Percentiles rank a stretch among this genome's conserved stretches.
Evolutionary conservation across 1,139 yeast genomes (phyloP).

Genomic region (Geotrichum reessii): DNA sequence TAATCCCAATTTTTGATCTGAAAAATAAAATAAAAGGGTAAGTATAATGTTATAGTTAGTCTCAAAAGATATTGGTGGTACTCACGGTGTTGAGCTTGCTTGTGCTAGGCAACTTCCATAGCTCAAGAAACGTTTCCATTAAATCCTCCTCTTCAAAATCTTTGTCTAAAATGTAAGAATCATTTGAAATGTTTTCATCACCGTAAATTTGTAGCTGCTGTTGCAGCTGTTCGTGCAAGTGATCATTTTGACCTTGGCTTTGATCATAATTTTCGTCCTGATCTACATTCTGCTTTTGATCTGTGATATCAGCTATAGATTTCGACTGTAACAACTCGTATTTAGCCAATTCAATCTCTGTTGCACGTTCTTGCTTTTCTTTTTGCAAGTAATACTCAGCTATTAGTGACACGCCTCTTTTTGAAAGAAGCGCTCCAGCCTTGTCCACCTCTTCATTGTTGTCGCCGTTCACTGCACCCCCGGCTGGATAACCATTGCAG

Average conservation of each 20-base stretch:
- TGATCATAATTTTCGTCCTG: background rate
- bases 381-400: slow-evolving; percentile 19
- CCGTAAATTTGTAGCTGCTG: background rate
- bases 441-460: background rate
- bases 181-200: background rate
- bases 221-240: background rate
- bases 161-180: background rate
- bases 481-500: slow-evolving; percentile 7
- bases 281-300: background rate
- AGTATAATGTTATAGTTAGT: too few relatives aligned
- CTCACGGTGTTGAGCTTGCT: background rate
- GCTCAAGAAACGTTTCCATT: background rate
- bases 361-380: background rate
- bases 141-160: background rate
- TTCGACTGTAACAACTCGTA: background rate
- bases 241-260: background rate
- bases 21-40: background rate
- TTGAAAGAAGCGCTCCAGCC: background rate
- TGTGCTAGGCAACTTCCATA: background rate
- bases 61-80: background rate
- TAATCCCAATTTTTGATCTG: background rate
- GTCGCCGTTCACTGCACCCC: background rate
- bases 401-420: slow-evolving; percentile 23
- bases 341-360: background rate
- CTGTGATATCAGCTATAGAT: background rate